phyloP scores from a whole-genome alignment of 371 early-diverging fungal species.

The Coemansia sp. region DNA sequence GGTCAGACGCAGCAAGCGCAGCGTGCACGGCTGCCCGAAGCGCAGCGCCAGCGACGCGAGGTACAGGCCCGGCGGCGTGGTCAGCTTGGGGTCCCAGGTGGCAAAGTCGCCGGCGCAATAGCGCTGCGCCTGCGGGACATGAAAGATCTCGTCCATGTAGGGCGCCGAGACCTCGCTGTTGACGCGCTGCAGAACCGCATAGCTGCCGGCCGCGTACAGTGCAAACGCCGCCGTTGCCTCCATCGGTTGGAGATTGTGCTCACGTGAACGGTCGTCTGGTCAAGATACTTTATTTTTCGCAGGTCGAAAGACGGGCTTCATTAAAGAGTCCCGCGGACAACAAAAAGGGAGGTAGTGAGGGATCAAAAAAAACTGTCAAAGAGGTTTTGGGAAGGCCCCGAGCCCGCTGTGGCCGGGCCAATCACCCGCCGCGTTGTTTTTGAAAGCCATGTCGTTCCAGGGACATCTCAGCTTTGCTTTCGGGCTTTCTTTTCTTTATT shows the following conservation, averaged over 20 bases:
- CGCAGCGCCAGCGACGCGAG: conserved; percentile 29
- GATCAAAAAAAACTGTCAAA: too few species aligned
- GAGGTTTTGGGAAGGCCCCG: too few species aligned
- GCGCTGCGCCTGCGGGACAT: conserved; percentile 84
- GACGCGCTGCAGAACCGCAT: conserved; percentile 23
- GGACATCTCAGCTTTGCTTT: not conserved
- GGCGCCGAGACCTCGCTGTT: conserved; percentile 19
- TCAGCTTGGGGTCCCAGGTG: conserved; percentile 89
- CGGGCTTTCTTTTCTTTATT: not conserved
- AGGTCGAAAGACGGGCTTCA: too few species aligned
- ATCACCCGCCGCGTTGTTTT: too few species aligned
- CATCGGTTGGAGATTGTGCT: not conserved
- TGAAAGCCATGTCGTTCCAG: too few species aligned
- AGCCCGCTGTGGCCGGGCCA: too few species aligned
- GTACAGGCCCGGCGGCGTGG: conserved; percentile 96
- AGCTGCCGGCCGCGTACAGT: conserved; percentile 25
- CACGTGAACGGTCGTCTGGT: not conserved
- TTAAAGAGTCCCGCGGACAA: too few species aligned
- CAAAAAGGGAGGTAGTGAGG: too few species aligned
- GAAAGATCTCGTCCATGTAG: conserved; percentile 89
- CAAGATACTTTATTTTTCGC: too few species aligned
- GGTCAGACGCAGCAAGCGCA: conserved; percentile 56
- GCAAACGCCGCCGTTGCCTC: conserved; percentile 14
- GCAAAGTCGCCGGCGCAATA: conserved; percentile 75
- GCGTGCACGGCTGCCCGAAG: conserved; percentile 52